A percentile compares a stretch with the other conserved stretches of the same genome.
These are phyloP conservation scores for Pyrenula aspistea DNA, from an alignment of 495 filamentous ascomycete species.

Conservation along the genomic window DNA sequence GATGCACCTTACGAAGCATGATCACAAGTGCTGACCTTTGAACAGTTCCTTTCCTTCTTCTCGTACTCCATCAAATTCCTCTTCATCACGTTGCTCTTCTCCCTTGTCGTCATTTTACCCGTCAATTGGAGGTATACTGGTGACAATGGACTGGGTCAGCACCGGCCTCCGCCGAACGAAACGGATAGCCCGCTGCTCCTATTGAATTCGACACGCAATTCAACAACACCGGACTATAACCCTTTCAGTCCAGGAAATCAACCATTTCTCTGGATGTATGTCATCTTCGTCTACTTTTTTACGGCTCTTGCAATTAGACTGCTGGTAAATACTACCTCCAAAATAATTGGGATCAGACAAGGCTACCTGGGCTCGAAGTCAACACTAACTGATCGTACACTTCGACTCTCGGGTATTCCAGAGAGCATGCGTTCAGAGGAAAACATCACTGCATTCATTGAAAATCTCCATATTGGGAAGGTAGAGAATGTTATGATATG, in stretches of 20 bases:
- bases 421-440: constrained; percentile 65
- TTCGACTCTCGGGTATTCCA: constrained; percentile 84
- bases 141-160: constrained; percentile 28
- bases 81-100: constrained; percentile 63
- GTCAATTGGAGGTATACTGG: constrained; percentile 64
- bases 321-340: constrained; percentile 66
- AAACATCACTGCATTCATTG: constrained; percentile 76
- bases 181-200: background rate
- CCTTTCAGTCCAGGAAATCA: background rate
- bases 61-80: constrained; percentile 85
- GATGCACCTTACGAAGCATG: constrained; percentile 14
- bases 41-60: constrained; percentile 83
- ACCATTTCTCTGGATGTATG: constrained; percentile 83
- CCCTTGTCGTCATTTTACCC: constrained; percentile 67
- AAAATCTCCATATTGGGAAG: constrained; percentile 81
- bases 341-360: constrained; percentile 74
- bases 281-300: constrained; percentile 86
- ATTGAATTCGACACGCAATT: background rate
- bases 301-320: constrained; percentile 71
- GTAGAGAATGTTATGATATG: constrained; percentile 85
- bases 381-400: constrained; percentile 87
- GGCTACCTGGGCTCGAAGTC: constrained; percentile 86
- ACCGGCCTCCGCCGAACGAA: constrained; percentile 5
- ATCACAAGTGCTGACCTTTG: background rate
- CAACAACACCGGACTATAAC: background rate